Conservation (phyloP, 345 rosid genomes). For the Nephelium lappaceum region DNA sequence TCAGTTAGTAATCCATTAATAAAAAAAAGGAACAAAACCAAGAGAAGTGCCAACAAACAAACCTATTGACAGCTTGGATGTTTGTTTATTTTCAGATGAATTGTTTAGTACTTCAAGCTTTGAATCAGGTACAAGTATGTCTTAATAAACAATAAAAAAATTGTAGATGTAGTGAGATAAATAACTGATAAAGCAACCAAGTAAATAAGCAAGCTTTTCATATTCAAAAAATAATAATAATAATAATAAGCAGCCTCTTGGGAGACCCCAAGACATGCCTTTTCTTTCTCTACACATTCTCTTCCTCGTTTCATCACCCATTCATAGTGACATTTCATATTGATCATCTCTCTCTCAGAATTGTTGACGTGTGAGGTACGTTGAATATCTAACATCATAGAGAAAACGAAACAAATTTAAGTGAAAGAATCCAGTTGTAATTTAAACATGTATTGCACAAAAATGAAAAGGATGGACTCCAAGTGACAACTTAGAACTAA, state of each 20-base stretch:
- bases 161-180: neutral
- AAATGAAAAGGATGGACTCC: too few species aligned
- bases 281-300: neutral
- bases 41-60: neutral
- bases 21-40: neutral
- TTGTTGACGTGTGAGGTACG: too few species aligned
- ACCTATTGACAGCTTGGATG: neutral
- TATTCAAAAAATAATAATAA: neutral
- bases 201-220: neutral
- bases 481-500: too few species aligned
- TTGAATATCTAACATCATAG: too few species aligned
- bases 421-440: neutral
- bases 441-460: too few species aligned
- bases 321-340: neutral
- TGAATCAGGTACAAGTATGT: too few species aligned
- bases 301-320: neutral
- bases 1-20: neutral
- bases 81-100: neutral
- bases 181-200: neutral
- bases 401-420: neutral
- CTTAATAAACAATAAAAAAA: too few species aligned
- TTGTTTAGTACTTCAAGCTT: neutral
- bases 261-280: neutral
- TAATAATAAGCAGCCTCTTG: neutral
- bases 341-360: neutral